Base-by-base conservation (phyloP, 23 red algal genomes). In the Gracilariopsis chorda region DNA sequence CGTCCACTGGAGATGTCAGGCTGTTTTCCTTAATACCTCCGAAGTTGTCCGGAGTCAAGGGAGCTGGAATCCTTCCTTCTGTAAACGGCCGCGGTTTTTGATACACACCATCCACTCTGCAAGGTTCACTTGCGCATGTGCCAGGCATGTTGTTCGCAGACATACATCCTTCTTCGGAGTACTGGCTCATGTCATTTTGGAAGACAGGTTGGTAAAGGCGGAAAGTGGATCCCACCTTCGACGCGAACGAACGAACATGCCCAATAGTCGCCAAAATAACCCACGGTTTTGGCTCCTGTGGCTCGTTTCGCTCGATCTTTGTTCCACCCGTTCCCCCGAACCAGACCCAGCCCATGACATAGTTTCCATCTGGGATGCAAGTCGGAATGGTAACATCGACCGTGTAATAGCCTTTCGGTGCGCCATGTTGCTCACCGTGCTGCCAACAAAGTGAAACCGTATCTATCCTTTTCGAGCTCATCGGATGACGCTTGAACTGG, bases 291-390 rank as follows among this genome's bases (percentile, higher is more conserved):
- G 88, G 88, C 75, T 48, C 43, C 25, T 77, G 71, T 4, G 48
- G 69, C 9, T 20, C 52, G 16, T 82, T 91, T 5, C 32, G 16
- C 9, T 53, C 3, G 9, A 57, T 46, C 23, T 27, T 39, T 46
- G 36, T 25, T 37, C 88, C 88, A 37, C 88, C 77, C 10, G 48
- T 65, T 16, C 88, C 88, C 19, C 88, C 88, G 34, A 82, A 81
- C 88, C 88, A 91, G 4, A 75, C 43, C 88, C 74, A 82, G 7
- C 88, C 76, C 16, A 91, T 51, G 4, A 91, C 62, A 42, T 82
- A 91, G 21, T 91, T 59, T 7, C 88, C 88, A 59, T 80, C 88
- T 53, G 88, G 88, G 1, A 91, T 46, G 40, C 77, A 73, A 30
- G 30, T 35, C 1, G 88, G 88, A 27, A 91, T 91, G 7, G 23